These are phyloP conservation scores for Lagenaria siceraria DNA, from an alignment of 306 rosid genomes.

Conservation along the genomic window DNA sequence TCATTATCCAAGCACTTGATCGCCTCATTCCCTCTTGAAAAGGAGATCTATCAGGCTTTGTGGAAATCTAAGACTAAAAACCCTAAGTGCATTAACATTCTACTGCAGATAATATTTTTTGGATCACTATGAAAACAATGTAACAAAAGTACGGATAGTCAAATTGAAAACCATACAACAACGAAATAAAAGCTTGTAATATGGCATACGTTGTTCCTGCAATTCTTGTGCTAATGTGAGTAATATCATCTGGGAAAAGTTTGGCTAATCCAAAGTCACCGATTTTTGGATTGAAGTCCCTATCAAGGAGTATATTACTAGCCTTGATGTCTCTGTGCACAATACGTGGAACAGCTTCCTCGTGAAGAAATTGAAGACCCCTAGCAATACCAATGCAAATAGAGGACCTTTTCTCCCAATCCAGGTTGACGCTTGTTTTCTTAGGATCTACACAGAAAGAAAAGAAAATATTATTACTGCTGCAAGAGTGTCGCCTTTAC, in stretches of 20 bases:
- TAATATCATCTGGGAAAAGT: conserved; percentile 82
- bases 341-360: conserved; percentile 72
- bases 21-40: no score
- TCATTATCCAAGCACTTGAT: no score
- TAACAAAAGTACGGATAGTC: background rate
- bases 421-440: conserved; percentile 24
- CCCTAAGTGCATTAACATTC: no score
- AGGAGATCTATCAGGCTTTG: no score
- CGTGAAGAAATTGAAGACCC: conserved; percentile 84
- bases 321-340: conserved; percentile 98
- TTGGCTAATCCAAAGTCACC: conserved; percentile 98
- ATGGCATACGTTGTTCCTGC: conserved; percentile 92
- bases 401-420: conserved; percentile 72
- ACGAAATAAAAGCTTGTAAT: conserved; percentile 15
- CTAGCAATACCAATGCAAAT: conserved; percentile 68
- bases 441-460: conserved; percentile 34
- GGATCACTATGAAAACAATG: background rate
- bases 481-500: background rate
- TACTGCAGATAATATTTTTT: no score
- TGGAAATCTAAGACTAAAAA: no score
- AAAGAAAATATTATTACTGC: background rate
- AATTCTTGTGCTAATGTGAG: conserved; percentile 94
- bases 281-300: conserved; percentile 61
- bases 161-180: conserved; percentile 2
- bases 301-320: conserved; percentile 77